A percentile compares a stretch with the other conserved stretches of the same genome.
phyloP scores from a whole-genome alignment of 768 basidiomycete genomes.

The Piloderma croceum region DNA sequence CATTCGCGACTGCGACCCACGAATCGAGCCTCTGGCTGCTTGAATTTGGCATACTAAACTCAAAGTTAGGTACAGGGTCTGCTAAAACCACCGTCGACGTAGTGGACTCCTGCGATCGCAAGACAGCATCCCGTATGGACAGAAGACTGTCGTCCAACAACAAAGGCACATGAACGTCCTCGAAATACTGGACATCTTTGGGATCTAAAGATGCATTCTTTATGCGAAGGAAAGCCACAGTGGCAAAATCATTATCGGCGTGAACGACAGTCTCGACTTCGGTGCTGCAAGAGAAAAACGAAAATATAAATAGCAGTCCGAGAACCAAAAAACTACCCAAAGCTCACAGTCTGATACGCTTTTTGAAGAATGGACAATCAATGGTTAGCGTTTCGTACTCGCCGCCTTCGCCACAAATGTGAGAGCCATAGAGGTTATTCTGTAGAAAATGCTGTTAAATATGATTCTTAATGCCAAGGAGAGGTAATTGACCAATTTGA shows the following conservation, averaged over 20 bases:
- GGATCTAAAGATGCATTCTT: constrained; percentile 57
- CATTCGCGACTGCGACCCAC: constrained; percentile 70
- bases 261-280: constrained; percentile 71
- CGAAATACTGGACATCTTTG: constrained; percentile 35
- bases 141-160: constrained; percentile 33
- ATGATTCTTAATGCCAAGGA: neutral
- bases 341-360: constrained; percentile 65
- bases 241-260: constrained; percentile 77
- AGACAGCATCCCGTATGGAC: constrained; percentile 1
- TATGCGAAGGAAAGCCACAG: constrained; percentile 87
- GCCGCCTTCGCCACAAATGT: constrained; percentile 96
- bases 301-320: neutral
- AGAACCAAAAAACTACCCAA: constrained; percentile 1
- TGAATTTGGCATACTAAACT: constrained; percentile 11
- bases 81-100: too few species aligned
- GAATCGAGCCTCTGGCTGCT: constrained; percentile 36
- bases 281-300: constrained; percentile 32
- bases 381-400: constrained; percentile 95
- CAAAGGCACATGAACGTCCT: constrained; percentile 38
- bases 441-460: constrained; percentile 20
- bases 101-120: too few species aligned
- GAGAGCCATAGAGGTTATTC: constrained; percentile 82
- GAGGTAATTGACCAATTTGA: constrained; percentile 53
- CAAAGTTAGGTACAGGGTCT: too few species aligned
- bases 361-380: constrained; percentile 85